Base-by-base conservation (phyloP, 78 protist genomes). In the Diacronema lutheri region DNA sequence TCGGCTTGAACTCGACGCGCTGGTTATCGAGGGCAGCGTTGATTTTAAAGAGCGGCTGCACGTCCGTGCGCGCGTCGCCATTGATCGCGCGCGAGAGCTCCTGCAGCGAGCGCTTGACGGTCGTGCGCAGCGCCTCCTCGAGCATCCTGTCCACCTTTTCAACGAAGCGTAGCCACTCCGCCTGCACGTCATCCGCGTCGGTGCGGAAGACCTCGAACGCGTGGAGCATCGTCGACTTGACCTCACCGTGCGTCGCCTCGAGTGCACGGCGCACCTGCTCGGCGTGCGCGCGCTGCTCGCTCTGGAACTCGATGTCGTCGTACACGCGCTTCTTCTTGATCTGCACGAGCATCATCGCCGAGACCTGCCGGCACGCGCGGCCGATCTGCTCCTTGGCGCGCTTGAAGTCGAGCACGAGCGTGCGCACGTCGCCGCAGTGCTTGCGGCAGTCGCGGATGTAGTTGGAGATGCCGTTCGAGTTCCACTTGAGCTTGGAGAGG, bases 401-500 rank as follows among this genome's bases (percentile, higher is more conserved):
- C 64, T 92, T 83, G 91, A 83, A 94, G 55, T 38, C 69, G 71
- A 40, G 25, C 26, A 95, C 90, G n/a, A 83, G 44, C 38, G 11
- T 7, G 20, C 37, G 38, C 12, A 89, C 56, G 66, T 84, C 87
- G 35, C 23, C 41, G 65, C 86, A 79, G 66, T 65, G 61, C 23
- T 19, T 3, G 65, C 86, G 64, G 66, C 61, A 91, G 56, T 73
- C 83, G 50, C 50, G 50, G 50, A 44, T 44, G 50, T 44, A 44
- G 26, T 86, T 83, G 29, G 83, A 38, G 38, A 37, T 58, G 41
- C 84, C 90, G n/a, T 83, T 7, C 13, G 84, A 33, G 1, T 41
- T 60, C 96, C 96, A 94, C 2, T 82, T 78, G 50, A 84, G 82
- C 88, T 79, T 89, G 21, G 65, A 16, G n/a, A 92, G n/a, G 20